Evolutionary conservation across 1,284 basidiomycete species (phyloP).

Genomic region (Tilletia walkeri): DNA sequence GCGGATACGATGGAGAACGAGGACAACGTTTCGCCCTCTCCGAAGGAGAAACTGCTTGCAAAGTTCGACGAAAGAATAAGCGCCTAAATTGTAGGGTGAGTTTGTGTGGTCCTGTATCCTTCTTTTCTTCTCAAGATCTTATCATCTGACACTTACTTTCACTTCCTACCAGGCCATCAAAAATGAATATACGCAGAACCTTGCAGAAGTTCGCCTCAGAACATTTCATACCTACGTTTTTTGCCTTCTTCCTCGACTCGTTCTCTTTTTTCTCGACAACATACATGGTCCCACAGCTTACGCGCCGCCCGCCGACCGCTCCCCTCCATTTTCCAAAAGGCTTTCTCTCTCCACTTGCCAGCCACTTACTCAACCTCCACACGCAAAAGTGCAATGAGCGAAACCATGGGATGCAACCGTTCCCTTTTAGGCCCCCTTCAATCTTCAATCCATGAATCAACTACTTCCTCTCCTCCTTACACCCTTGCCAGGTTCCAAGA

Average conservation of each 20-base stretch:
- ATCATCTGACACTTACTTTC: not conserved
- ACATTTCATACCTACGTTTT: not conserved
- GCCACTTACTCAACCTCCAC: no score
- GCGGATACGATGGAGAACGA: conserved; percentile 51
- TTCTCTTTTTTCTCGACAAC: not conserved
- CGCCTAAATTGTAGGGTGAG: not conserved
- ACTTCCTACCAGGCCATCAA: not conserved
- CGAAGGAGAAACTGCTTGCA: conserved; percentile 52
- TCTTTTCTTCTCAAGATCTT: not conserved
- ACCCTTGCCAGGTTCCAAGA: not conserved
- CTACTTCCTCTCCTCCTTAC: not conserved
- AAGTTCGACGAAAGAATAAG: conserved; percentile 38
- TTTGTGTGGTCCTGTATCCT: not conserved
- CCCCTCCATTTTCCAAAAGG: not conserved
- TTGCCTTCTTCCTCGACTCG: not conserved
- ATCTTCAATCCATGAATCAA: not conserved
- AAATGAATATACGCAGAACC: not conserved
- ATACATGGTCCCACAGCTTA: not conserved
- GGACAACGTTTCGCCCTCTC: conserved; percentile 41
- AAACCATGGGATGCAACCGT: no score
- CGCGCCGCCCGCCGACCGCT: not conserved
- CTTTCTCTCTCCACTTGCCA: not conserved
- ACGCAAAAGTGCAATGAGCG: no score
- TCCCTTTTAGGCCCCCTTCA: no score
- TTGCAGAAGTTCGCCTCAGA: not conserved